Base-by-base conservation (phyloP, 805 yeast species). In the Candida piceae region DNA sequence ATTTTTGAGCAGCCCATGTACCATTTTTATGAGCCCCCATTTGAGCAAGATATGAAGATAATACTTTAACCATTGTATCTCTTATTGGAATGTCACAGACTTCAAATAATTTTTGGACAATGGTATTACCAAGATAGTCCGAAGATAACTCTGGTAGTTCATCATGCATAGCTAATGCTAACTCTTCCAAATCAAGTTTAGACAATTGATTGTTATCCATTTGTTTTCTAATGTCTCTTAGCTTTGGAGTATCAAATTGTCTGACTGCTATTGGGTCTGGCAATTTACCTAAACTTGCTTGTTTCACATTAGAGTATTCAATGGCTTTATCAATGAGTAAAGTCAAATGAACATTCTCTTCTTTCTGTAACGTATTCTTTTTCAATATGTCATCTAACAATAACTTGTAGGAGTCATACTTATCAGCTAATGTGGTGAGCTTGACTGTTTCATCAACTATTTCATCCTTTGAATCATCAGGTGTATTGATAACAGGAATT, bases 1-100 rank as follows among this genome's bases (percentile, higher is more conserved):
- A 81, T 61, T 90, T 93, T 61, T 93, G 98, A 17, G 96, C 95
- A 2, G 97, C 97, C 98, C 98, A 93, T 5, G 98, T 93, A 44
- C 98, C 98, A 59, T 93, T 93, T 55, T 93, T 93, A 64, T 93
- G 98, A 38, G 87, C 81, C 50, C 97, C 93, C 70, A 90, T 82
- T 49, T 87, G 94, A 1, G 96, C 85, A 45, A 93, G 67, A 53
- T 72, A 85, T 19, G 89, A 94, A 4, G 82, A 67, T 28, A 94
- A 76, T 45, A 75, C 76, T 51, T 82, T 76, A 38, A 93, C 70
- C 86, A 93, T 83, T 57, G 82, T 74, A 48, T 84, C 81, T 53
- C 86, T 85, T 39, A 88, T 70, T 3, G 80, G 69, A 15, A 81
- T 76, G 5, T 85, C 75, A 31, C 87, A 74, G 36, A 70, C 67